Base-by-base conservation (phyloP, 768 basidiomycete genomes). In the Flagelloscypha sp. region DNA sequence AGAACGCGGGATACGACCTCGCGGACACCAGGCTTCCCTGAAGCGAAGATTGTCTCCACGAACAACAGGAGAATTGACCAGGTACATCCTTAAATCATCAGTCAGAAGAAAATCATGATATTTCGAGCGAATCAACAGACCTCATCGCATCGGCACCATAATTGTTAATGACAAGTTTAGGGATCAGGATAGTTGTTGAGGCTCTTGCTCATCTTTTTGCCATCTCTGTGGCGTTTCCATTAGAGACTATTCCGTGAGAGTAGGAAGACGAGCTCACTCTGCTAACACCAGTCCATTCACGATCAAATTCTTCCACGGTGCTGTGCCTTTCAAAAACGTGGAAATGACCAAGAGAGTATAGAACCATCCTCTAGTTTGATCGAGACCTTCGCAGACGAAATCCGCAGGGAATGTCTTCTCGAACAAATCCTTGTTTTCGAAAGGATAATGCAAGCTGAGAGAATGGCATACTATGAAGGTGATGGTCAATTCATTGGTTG, bases 161-260 rank as follows among this genome's bases (percentile, higher is more conserved):
- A 45, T 76, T 75, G 53, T 90, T 70, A 42, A 99, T 80, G 56
- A 98, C 74, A 34, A 90, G 46, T 56, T 79, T 89, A n/a, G 6
- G 95, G 95, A 56, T 99, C 95, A 17, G 95, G 93, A 57, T 92
- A 99, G 60, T 99, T 99, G 58, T 79, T 80, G 40, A 93, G 62
- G 58, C 87, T 93, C 64, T 99, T 99, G 63, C 87, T 92, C 95
- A 99, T 99, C 68, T 99, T 99, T 71, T 93, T 95, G 36, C 95
- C 95, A 48, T 99, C 93, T 2, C 87, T 90, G 44, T 7, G 11
- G 11, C 2, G 10, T 30, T 11, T 31, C 24, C 20, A 19, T 16
- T 28, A 39, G 45, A 35, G 20, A 16, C 21, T n/a, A 35, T 27
- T 25, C 24, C 15, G 20, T 11, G 16, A 16, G 21, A 31, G 18